Base-by-base conservation (phyloP, 2,329 filamentous ascomycete species). In the Aspergillus cejpii region DNA sequence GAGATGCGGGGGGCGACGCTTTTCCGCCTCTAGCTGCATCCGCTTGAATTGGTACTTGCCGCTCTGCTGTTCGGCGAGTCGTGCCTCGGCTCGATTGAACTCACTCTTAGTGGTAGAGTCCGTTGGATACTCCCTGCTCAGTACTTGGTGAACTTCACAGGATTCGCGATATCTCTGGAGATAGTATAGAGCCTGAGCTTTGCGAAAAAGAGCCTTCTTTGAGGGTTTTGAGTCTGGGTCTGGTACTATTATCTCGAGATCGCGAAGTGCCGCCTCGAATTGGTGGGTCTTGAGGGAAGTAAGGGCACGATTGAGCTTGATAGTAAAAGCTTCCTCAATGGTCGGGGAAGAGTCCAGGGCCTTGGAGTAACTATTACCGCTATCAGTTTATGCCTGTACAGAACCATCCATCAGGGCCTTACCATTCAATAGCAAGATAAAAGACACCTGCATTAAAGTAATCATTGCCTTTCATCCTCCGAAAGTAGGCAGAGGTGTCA, bases 131-230 rank as follows among this genome's bases (percentile, higher is more conserved):
- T 43, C 53, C 27, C 53, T 50, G 11, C 55, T 27, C 5, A 76
- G 58, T 1, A 46, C 37, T 10, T 54, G 47, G 10, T 74, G 62
- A 19, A 59, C 66, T 4, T 63, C 49, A 14, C 65, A 60, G 28
- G 65, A 71, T 39, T 63, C 55, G 0, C 49, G 39, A 43, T 66
- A 77, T n/a, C 61, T 54, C 1, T 55, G 49, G 3, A 77, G 64
- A 3, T 60, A 50, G 40, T 77, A 77, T 0, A 74, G 59, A 0
- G 74, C 74, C 43, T 62, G 66, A 0, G 69, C 66, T 39, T 73
- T 64, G 1, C 74, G 68, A 48, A 70, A 73, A 2, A 73, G 58
- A 0, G 60, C 61, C 50, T 75, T 77, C 38, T 76, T 73, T 0
- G 64, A 60, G 0, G 56, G 23, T 8, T 24, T 24, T 24, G 23